Base-by-base conservation (phyloP, 139 green algal genomes). In the Desmodesmus armatus region DNA sequence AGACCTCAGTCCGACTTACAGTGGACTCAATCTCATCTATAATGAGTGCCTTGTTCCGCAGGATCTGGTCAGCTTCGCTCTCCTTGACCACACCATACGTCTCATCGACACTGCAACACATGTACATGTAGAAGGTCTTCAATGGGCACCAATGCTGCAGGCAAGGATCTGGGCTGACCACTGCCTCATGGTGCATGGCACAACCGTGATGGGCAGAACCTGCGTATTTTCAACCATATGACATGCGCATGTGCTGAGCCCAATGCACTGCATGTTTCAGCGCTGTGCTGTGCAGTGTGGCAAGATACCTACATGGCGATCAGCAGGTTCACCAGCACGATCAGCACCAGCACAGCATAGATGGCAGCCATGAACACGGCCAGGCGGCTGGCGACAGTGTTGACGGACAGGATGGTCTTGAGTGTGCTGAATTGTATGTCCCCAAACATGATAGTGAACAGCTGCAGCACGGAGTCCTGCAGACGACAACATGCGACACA, bases 361-460 rank as follows among this genome's bases (percentile, higher is more conserved):
- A 63, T 37, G 35, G 35, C 39, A 4, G 80, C 80, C 37, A 86
- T 37, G 17, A 47, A 70, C 21, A 86, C 80, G 7, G 80, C 80
- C 39, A 86, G 80, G 21, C 80, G 39, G 25, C 33, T 58, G n/a
- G 80, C 80, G 19, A 84, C 80, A 51, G 80, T 86, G 80, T 86
- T 73, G 35, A 86, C 49, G 19, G 60, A 74, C 37, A 80, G 53
- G 39, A 86, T 86, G 37, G 67, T 71, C 70, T 86, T 80, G 27
- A 86, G 69, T 5, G 80, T 86, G 29, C 39, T 51, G 53, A 80
- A 86, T 25, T 80, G 67, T n/a, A 89, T 51, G 63, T 86, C 85
- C 43, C 85, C 85, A 39, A 82, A 78, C 85, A 89, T 89, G 47
- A 81, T 86, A 44, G 76, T 89, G 79, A 86, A 89, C n/a, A 89